Percentiles rank a stretch among this genome's conserved stretches.
Conservation (phyloP, 108 stramenopile species). For the Conticribra guillardii region DNA sequence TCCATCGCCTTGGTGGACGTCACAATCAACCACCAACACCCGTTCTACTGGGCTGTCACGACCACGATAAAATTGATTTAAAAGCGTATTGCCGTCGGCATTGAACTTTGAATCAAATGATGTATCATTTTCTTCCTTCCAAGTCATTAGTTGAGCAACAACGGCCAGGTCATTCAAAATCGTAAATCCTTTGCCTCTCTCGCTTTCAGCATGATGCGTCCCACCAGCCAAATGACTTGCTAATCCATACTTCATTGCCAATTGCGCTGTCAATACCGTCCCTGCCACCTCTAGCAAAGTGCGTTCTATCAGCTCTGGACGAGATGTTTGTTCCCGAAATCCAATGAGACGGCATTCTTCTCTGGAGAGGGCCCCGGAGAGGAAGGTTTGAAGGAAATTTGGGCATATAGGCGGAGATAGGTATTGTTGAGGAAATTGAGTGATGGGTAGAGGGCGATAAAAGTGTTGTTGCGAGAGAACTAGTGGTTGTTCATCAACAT, state of each 20-base stretch:
- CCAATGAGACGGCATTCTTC: constrained; percentile 74
- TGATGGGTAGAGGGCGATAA: constrained; percentile 56
- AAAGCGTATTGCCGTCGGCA: too few species aligned
- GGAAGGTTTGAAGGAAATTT: constrained; percentile 58
- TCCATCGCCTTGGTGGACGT: constrained; percentile 84
- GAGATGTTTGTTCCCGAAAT: constrained; percentile 71
- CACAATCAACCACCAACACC: constrained; percentile 85
- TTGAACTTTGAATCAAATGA: constrained; percentile 3
- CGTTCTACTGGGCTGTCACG: constrained; percentile 35
- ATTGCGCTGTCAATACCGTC: constrained; percentile 69
- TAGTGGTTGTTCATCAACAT: constrained; percentile 26
- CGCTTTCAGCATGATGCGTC: constrained; percentile 77
- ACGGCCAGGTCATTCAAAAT: constrained; percentile 84
- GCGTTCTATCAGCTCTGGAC: constrained; percentile 69
- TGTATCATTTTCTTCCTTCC: constrained; percentile 32
- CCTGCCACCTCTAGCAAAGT: constrained; percentile 81
- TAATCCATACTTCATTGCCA: constrained; percentile 77
- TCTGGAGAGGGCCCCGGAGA: constrained; percentile 46
- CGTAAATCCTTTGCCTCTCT: constrained; percentile 74
- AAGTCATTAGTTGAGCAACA: constrained; percentile 60
- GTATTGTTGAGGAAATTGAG: constrained; percentile 41
- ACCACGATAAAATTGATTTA: constrained; percentile 36
- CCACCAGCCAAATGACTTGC: constrained; percentile 83
- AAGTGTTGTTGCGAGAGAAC: constrained; percentile 53
- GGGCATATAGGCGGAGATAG: constrained; percentile 39